Evolutionary conservation across 2,329 filamentous ascomycete genomes (phyloP), one percentile per base, ranked within the genome.

Genomic region (Beauveria pseudobassiana): DNA sequence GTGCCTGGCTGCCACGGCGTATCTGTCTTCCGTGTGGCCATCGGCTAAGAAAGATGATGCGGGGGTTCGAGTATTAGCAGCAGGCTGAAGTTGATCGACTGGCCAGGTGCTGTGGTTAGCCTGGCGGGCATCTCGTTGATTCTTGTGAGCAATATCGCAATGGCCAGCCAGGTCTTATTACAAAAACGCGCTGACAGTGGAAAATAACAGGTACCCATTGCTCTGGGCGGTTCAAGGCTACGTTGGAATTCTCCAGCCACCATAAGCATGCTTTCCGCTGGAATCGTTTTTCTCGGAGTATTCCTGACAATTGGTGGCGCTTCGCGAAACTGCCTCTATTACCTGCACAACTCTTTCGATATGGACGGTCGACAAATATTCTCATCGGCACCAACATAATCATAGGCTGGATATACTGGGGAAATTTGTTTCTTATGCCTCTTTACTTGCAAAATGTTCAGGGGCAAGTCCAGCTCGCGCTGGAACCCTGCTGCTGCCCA

Each of bases 351-450:
- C 26, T 57, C 8, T 57, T 57, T 49, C 54, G 43, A 34, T 57
- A 57, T 45, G 54, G 54, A 24, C 42, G 42, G 10, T 57, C 54
- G 5, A 57, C 54, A 10, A 57, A 57, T n/a, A 57, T 57, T 48
- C 26, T 57, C 10, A 48, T 57, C 3, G 42, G 54, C 1, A 48
- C 42, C 6, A 57, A 57, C 20, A 34, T 57, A 1, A 57, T 57
- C 9, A 57, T 57, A 22, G 54, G 54, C 5, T 57, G 54, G 54
- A 57, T 57, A 1, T 57, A 57, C 43, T 57, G 54, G 54, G 54
- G 54, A 7, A 57, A 57, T n/a, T 2, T 57, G 43, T 57, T 57
- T 26, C 22, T 57, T 3, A 38, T 57, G 54, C 54, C 54, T 20
- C 43, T 57, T 12, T 57, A 48, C 8, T 16, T 57, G n/a, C 54